Base-by-base conservation (phyloP, 1,139 yeast genomes). In the Protomyces gravidus region DNA sequence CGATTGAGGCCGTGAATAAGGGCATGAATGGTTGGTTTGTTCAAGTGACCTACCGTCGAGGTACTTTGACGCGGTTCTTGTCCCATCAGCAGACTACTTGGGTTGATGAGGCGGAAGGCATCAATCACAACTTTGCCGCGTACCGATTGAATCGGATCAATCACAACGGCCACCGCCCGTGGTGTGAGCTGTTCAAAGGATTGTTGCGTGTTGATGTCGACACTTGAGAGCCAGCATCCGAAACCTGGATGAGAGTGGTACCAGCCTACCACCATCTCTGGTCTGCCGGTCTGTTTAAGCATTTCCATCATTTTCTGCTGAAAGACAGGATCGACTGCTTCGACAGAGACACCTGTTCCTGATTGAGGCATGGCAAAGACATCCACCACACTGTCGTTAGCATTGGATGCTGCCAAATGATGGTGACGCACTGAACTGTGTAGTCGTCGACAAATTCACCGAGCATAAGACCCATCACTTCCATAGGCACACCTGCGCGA, bases 221-320 rank as follows among this genome's bases (percentile, higher is more conserved):
- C 97, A 25, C 94, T 84, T 5, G 97, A 89, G 68, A 92, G 80
- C 97, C 98, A 92, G 76, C 98, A 92, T n/a, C 98, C 98, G 72
- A 90, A 92, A 21, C 98, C 98, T 1, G 98, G 98, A 75, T 92
- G 98, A 27, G 97, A 90, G 71, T 92, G 99, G 76, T 94, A 94
- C 99, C 97, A 90, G 46, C 97, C 97, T 53, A 90, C 97, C 66
- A 94, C 98, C 89, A 89, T 89, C 72, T 62, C 63, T 90, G 96
- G 74, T 89, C 97, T 73, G 25, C 99, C 99, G 0, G 98, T 94
- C 73, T 94, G 98, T 74, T 89, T 84, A 69, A 94, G 81, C 98
- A 94, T 92, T 70, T 94, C 99, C 98, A 94, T 94, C 99, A 94
- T 94, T 71, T 86, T 86, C 11, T 98, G 90, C 73, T 94, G 99